A percentile compares a stretch with the other conserved stretches of the same genome.
phyloP scores from a whole-genome alignment of 495 filamentous ascomycete species.

The Pyrenopolyporus hunteri region DNA sequence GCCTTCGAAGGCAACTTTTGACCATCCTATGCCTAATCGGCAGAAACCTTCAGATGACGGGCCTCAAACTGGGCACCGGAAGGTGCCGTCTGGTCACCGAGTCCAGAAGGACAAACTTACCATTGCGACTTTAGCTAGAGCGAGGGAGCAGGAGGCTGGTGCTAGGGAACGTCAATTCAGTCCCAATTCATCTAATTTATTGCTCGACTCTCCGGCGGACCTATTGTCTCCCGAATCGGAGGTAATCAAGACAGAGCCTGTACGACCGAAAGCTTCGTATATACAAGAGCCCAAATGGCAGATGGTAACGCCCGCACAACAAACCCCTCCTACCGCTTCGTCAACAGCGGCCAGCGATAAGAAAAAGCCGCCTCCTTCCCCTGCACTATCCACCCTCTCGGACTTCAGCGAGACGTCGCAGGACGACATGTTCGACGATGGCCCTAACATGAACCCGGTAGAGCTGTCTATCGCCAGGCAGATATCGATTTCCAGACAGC shows the following conservation, averaged over 20 bases:
- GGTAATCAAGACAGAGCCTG: slow-evolving; percentile 32
- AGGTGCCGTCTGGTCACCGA: slow-evolving; percentile 13
- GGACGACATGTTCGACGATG: slow-evolving; percentile 46
- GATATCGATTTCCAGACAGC: slow-evolving; percentile 63
- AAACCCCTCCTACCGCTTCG: slow-evolving; percentile 38
- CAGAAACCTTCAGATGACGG: slow-evolving; percentile 4
- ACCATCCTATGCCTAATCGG: slow-evolving; percentile 17
- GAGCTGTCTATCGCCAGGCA: slow-evolving; percentile 65
- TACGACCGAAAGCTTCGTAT: slow-evolving; percentile 41
- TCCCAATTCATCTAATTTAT: slow-evolving; percentile 51
- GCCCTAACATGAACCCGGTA: slow-evolving; percentile 46
- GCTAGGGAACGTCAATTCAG: slow-evolving; percentile 43
- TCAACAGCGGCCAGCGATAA: slow-evolving; percentile 38
- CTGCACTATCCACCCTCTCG: slow-evolving; percentile 41
- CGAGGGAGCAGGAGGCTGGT: slow-evolving; percentile 18
- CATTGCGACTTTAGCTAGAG: slow-evolving; percentile 28
- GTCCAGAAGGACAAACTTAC: slow-evolving; percentile 33
- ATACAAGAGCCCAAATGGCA: slow-evolving; percentile 57
- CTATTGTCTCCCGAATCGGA: slow-evolving; percentile 33
- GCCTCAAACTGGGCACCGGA: background rate
- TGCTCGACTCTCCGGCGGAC: slow-evolving; percentile 55
- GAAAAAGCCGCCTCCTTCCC: slow-evolving; percentile 42
- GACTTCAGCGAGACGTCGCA: slow-evolving; percentile 40
- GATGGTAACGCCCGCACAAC: slow-evolving; percentile 51
- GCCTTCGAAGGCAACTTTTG: slow-evolving; percentile 47